A percentile compares a stretch with the other conserved stretches of the same genome.
phyloP scores from a whole-genome alignment of 2,329 filamentous ascomycete genomes.

The Verticillium nubilum region DNA sequence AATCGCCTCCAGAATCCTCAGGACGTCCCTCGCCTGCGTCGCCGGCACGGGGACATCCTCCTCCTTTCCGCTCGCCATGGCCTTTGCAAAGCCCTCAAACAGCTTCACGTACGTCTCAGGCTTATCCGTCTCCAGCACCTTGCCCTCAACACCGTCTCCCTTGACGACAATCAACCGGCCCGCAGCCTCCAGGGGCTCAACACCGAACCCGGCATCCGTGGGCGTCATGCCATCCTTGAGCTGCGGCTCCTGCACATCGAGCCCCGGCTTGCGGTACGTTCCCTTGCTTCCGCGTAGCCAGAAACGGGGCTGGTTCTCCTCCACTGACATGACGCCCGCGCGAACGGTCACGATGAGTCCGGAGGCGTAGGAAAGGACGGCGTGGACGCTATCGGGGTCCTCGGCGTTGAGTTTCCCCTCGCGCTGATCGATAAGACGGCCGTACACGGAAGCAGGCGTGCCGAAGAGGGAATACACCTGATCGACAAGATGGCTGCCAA shows the following conservation, averaged over 20 bases:
- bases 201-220: constrained; percentile 57
- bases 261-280: constrained; percentile 64
- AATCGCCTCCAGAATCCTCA: constrained; percentile 47
- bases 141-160: constrained; percentile 47
- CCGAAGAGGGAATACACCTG: constrained; percentile 69
- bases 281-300: constrained; percentile 73
- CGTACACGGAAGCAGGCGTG: constrained; percentile 60
- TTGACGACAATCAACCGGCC: constrained; percentile 48
- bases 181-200: constrained; percentile 56
- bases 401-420: constrained; percentile 38
- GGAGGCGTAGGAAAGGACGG: constrained; percentile 59
- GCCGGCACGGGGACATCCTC: constrained; percentile 48
- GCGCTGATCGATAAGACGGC: constrained; percentile 62
- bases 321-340: constrained; percentile 62
- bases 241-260: constrained; percentile 74
- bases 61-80: constrained; percentile 40
- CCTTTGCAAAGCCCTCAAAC: constrained; percentile 50
- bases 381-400: constrained; percentile 54
- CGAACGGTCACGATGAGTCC: constrained; percentile 65
- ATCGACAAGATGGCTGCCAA: constrained; percentile 72
- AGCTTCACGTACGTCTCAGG: constrained; percentile 58
- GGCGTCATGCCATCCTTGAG: constrained; percentile 59
- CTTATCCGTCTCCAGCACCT: not conserved
- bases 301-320: constrained; percentile 65
- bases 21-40: constrained; percentile 45